A percentile compares a stretch with the other conserved stretches of the same genome.
Evolutionary conservation across 257 asterid genomes (phyloP).

Genomic region (Solanum appendiculatum): DNA sequence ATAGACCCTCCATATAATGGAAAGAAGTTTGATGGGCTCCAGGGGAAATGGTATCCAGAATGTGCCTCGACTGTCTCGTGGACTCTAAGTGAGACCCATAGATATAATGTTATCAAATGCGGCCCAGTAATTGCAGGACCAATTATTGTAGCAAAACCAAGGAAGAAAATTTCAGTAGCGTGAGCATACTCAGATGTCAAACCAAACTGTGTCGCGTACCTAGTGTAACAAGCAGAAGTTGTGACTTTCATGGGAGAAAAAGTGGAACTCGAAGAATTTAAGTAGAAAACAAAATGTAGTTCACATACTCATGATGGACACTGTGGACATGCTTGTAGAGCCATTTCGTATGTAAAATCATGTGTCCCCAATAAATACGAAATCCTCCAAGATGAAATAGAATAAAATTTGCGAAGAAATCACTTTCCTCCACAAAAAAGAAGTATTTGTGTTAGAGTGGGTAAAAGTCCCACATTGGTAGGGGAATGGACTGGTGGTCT

Average conservation of each 20-base stretch:
- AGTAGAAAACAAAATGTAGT: neutral
- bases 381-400: conserved; percentile 92
- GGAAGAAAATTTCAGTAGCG: conserved; percentile 93
- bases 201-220: conserved; percentile 98
- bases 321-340: conserved; percentile 98
- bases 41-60: conserved; percentile 93
- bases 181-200: conserved; percentile 98
- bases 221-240: conserved; percentile 2
- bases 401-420: conserved; percentile 69
- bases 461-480: too few species aligned
- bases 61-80: conserved; percentile 98
- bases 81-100: conserved; percentile 95
- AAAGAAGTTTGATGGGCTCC: conserved; percentile 89
- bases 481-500: too few species aligned
- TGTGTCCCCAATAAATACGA: conserved; percentile 95
- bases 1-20: conserved; percentile 95
- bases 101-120: conserved; percentile 81
- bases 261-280: neutral
- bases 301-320: conserved; percentile 94
- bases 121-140: conserved; percentile 99
- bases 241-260: neutral
- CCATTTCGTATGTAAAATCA: conserved; percentile 95
- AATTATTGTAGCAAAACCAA: conserved; percentile 85
- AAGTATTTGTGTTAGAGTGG: too few species aligned
- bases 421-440: conserved; percentile 70